Evolutionary conservation across 495 filamentous ascomycete species (phyloP), one percentile per base, ranked within the genome.

Genomic region (Neurospora sp.): DNA sequence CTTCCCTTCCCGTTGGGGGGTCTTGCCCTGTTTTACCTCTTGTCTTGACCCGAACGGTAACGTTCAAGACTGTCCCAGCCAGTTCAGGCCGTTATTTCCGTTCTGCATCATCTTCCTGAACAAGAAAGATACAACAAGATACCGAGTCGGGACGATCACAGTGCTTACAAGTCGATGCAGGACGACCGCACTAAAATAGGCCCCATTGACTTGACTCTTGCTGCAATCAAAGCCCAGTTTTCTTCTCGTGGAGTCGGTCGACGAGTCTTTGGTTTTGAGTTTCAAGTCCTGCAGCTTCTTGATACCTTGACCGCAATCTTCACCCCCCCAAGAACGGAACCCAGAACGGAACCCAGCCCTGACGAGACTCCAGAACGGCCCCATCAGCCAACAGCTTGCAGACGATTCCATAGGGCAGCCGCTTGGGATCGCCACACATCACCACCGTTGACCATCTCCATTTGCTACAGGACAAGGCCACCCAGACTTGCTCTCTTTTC

Each of bases 321-420:
- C 53, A 65, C 53, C 18, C 53, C 20, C 53, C 53, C 27, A 65
- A 27, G 53, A 65, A 35, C 53, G 27, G 27, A 65, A 65, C 53
- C 53, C 59, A 12, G 71, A 35, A 35, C 53, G 27, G 27, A 65
- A 65, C 53, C 53, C 71, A 12, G 71, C 71, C 48, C 53, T 68
- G 59, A 69, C 45, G 22, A 42, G 71, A 68, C 48, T 72, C 53
- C 71, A 72, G 53, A 65, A 72, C 38, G 71, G 59, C 20, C 68
- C 71, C 71, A 69, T 72, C 53, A 72, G 44, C 48, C 39, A 65
- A 18, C 27, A 65, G 53, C 53, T 31, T 65, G 53, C 53, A 65
- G 53, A 65, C 53, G 53, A 65, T 65, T 65, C 53, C 53, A 65
- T 65, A 65, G 53, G 53, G 27, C 53, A 65, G 53, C 53, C 53